Conservation (phyloP, 1,284 basidiomycete genomes). For the Trichosporon ovoides region DNA sequence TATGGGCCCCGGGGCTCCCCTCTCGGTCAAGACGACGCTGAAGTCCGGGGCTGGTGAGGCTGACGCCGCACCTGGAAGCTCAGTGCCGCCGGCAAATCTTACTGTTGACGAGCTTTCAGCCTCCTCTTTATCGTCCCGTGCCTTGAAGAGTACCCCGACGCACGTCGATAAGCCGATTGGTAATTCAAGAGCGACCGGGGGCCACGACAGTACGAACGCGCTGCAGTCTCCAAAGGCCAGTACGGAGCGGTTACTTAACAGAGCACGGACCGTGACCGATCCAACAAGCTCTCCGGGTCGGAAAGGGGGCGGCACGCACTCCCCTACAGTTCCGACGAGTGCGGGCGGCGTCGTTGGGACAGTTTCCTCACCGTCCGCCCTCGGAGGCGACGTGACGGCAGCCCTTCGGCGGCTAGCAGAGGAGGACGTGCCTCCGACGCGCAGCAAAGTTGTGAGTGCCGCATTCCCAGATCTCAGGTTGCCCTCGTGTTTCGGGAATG, state of each 20-base stretch:
- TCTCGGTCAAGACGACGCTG: no score
- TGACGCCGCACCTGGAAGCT: no score
- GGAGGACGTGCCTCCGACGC: background rate
- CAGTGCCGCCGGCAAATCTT: no score
- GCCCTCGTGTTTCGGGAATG: no score
- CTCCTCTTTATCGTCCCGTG: background rate
- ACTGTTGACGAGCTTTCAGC: background rate
- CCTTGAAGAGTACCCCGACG: slow-evolving; percentile 34
- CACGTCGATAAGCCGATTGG: slow-evolving; percentile 27
- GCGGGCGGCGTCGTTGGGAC: background rate
- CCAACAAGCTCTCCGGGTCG: background rate
- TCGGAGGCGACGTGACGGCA: slow-evolving; percentile 13
- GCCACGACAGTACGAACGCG: slow-evolving; percentile 6
- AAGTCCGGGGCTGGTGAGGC: no score
- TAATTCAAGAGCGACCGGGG: background rate
- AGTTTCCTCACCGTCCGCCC: background rate
- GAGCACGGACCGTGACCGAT: background rate
- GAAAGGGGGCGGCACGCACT: background rate
- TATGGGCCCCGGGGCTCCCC: slow-evolving; percentile 8
- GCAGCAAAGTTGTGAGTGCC: slow-evolving; percentile 10
- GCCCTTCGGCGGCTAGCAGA: slow-evolving; percentile 16
- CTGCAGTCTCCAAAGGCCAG: slow-evolving; percentile 29
- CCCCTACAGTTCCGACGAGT: background rate
- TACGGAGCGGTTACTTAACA: slow-evolving; percentile 30
- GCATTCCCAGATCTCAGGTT: no score